A percentile compares a stretch with the other conserved stretches of the same genome.
Conservation (phyloP, 2,329 filamentous ascomycete genomes). For the Aspergillus persii region DNA sequence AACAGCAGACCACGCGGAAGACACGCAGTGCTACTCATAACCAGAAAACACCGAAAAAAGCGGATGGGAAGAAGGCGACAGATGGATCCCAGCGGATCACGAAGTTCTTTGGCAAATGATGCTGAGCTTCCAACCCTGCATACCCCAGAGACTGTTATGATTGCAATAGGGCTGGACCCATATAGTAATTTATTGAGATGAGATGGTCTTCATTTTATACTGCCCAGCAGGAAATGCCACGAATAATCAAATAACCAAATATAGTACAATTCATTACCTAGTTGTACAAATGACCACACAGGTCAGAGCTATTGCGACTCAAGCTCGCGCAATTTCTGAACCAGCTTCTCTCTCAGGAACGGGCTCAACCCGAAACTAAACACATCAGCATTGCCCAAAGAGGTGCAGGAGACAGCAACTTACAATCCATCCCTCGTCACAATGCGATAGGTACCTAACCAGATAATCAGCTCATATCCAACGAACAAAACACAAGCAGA, state of each 20-base stretch:
- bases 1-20: constrained; percentile 38
- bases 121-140: not conserved
- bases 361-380: constrained; percentile 47
- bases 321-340: constrained; percentile 45
- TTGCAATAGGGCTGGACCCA: not conserved
- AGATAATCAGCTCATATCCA: constrained; percentile 1
- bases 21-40: constrained; percentile 59
- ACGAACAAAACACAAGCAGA: not conserved
- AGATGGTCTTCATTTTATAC: constrained; percentile 3
- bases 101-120: constrained; percentile 47
- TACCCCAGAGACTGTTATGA: not conserved
- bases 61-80: constrained; percentile 39
- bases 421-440: constrained; percentile 60
- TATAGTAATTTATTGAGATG: not conserved
- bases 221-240: constrained; percentile 17
- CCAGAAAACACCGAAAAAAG: constrained; percentile 46
- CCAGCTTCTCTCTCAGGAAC: constrained; percentile 50
- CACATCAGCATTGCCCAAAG: constrained; percentile 19
- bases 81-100: constrained; percentile 55
- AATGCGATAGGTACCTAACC: constrained; percentile 58
- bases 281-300: constrained; percentile 13
- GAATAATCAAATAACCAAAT: not conserved
- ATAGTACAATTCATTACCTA: constrained; percentile 9
- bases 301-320: constrained; percentile 16
- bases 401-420: constrained; percentile 25